These are phyloP conservation scores for Cercospora citrullina DNA, from an alignment of 2,329 filamentous ascomycete species.

Conservation along the genomic window DNA sequence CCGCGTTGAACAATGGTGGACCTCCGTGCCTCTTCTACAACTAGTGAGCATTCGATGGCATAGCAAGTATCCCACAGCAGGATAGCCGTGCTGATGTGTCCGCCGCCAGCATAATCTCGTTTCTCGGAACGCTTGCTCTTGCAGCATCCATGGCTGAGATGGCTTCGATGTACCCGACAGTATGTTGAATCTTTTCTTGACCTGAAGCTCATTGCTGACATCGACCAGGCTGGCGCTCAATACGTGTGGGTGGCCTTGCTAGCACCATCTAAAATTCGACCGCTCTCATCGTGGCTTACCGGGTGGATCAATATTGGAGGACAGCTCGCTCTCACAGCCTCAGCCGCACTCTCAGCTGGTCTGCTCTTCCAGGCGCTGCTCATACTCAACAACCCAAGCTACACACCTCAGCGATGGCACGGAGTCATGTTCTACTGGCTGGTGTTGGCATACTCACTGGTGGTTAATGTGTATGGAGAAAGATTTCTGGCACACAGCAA, in stretches of 20 bases:
- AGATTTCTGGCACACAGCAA: constrained; percentile 45
- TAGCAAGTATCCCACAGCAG: not conserved
- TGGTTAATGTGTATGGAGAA: constrained; percentile 27
- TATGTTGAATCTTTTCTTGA: constrained; percentile 22
- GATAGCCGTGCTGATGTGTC: not conserved
- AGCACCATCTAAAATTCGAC: constrained; percentile 38
- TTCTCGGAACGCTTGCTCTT: constrained; percentile 45
- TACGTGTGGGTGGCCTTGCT: constrained; percentile 51
- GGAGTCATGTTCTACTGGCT: constrained; percentile 30
- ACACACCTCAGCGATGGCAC: constrained; percentile 29
- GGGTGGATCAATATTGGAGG: constrained; percentile 30
- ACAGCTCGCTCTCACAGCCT: constrained; percentile 25
- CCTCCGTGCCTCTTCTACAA: constrained; percentile 52
- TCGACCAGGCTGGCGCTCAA: constrained; percentile 39
- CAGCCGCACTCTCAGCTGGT: constrained; percentile 21
- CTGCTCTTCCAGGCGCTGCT: constrained; percentile 27
- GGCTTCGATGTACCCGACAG: constrained; percentile 42
- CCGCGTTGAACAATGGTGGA: constrained; percentile 49
- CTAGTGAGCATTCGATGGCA: constrained; percentile 36
- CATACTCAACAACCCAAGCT: constrained; percentile 25
- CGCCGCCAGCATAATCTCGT: constrained; percentile 43
- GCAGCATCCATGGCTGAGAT: constrained; percentile 46
- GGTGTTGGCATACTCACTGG: constrained; percentile 24
- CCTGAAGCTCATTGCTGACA: not conserved
- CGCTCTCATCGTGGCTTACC: constrained; percentile 43